Conservation (phyloP, 305 asterid species). For the Salvia sclarea region DNA sequence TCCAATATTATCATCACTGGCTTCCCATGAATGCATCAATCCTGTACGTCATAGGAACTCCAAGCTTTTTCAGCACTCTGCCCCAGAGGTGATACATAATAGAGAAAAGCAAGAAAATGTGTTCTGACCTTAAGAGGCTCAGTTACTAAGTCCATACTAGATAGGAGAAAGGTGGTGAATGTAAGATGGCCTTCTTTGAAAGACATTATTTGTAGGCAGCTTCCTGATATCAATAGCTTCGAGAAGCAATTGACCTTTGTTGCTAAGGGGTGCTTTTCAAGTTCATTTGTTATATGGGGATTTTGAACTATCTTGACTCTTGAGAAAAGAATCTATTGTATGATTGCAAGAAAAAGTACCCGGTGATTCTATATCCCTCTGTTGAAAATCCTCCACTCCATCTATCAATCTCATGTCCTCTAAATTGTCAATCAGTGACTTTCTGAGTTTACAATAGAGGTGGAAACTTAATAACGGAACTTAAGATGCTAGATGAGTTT, state of each 20-base stretch:
- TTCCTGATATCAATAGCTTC: neutral
- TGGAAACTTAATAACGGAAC: neutral
- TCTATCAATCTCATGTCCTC: neutral
- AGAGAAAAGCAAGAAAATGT: neutral
- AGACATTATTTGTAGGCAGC: neutral
- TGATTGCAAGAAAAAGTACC: neutral
- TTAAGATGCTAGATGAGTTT: neutral
- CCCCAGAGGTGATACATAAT: neutral
- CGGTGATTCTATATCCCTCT: neutral
- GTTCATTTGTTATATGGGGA: neutral
- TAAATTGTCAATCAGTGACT: neutral
- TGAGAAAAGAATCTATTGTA: neutral
- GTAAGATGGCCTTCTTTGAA: neutral
- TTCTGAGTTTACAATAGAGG: neutral
- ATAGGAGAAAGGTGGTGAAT: neutral
- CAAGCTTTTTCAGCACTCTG: neutral
- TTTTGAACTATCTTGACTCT: neutral
- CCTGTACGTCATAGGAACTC: neutral
- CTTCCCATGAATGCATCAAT: slow-evolving; percentile 12
- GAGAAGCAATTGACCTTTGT: neutral
- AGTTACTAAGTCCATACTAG: neutral
- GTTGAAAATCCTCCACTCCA: neutral
- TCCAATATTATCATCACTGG: neutral
- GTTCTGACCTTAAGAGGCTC: neutral
- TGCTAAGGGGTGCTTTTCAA: neutral